These are phyloP conservation scores for Verticillium tricorpus DNA, from an alignment of 2,329 filamentous ascomycete species.

Conservation along the genomic window DNA sequence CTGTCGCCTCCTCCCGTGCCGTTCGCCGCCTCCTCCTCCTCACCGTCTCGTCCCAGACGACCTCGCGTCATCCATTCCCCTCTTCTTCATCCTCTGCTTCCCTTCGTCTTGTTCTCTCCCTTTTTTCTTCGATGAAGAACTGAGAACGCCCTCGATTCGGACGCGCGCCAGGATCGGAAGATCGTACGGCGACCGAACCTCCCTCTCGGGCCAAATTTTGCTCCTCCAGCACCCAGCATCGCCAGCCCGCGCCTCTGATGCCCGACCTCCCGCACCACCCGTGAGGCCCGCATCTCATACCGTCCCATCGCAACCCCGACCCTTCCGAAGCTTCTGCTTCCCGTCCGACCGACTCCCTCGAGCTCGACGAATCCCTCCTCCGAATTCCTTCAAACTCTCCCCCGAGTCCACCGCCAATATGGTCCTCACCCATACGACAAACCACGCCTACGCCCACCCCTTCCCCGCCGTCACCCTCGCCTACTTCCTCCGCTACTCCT, in stretches of 20 bases:
- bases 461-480: constrained; percentile 83
- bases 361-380: neutral
- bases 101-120: neutral
- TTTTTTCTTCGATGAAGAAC: neutral
- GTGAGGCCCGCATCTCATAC: neutral
- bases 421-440: constrained; percentile 61
- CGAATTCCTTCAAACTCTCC: too few species aligned
- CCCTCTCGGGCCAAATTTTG: constrained; percentile 1
- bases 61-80: constrained; percentile 1
- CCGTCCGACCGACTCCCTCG: too few species aligned
- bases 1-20: neutral
- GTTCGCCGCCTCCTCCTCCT: constrained; percentile 3
- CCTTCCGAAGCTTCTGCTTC: too few species aligned
- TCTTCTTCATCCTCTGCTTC: neutral
- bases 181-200: neutral
- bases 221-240: neutral
- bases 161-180: neutral
- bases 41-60: neutral
- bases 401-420: constrained; percentile 32
- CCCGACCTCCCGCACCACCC: neutral
- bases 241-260: neutral
- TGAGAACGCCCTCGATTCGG: neutral
- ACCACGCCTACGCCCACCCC: constrained; percentile 72
- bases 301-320: neutral
- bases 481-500: constrained; percentile 84